Percentiles rank a stretch among this genome's conserved stretches.
These are phyloP conservation scores for Neoconidiobolus thromboides DNA, from an alignment of 371 early-diverging fungal species.

Conservation along the genomic window DNA sequence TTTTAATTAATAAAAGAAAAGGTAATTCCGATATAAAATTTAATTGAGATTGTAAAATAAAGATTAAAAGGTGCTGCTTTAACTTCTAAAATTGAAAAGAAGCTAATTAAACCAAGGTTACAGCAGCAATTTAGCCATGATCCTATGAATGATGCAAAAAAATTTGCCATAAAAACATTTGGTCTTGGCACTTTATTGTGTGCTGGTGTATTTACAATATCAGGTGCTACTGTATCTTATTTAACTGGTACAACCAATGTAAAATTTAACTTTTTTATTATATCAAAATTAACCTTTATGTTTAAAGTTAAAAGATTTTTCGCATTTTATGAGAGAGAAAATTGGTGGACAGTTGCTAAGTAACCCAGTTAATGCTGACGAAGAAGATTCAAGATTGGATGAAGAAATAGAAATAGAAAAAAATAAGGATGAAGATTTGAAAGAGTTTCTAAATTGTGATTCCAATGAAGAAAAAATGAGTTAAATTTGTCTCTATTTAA, in stretches of 20 bases:
- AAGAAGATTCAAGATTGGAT: background rate
- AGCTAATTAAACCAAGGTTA: no score
- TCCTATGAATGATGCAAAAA: background rate
- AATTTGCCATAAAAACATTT: constrained; percentile 3
- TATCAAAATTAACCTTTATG: background rate
- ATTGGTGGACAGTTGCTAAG: background rate
- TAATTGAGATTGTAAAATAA: no score
- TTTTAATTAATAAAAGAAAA: no score
- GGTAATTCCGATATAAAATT: no score
- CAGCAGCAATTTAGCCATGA: background rate
- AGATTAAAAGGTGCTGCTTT: no score
- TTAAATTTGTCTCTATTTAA: no score
- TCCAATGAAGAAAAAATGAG: no score
- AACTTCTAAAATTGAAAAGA: background rate
- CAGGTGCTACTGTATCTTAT: background rate
- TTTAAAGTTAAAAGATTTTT: background rate
- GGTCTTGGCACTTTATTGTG: constrained; percentile 4
- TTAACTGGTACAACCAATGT: background rate
- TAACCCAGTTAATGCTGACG: background rate
- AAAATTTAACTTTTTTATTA: background rate
- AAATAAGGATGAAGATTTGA: background rate
- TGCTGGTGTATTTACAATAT: background rate
- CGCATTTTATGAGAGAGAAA: background rate
- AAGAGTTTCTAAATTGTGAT: background rate
- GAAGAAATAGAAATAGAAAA: background rate